These are phyloP conservation scores for Phytophthora cajani DNA, from an alignment of 352 stramenopile genomes.

Conservation along the genomic window DNA sequence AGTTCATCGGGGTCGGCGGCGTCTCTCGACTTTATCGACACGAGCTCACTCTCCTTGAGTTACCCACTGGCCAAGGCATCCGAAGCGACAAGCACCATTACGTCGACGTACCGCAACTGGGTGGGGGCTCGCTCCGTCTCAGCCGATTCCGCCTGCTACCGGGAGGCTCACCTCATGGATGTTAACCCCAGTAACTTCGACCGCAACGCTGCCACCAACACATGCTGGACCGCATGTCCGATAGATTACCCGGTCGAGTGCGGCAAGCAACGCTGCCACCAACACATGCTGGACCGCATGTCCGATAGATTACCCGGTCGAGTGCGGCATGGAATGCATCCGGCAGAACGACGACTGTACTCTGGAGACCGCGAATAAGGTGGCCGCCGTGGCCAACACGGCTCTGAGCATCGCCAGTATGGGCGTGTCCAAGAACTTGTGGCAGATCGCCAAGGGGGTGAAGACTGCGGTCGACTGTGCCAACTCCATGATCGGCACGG, in stretches of 20 bases:
- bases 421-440: constrained; percentile 25
- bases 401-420: constrained; percentile 11
- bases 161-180: neutral
- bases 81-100: neutral
- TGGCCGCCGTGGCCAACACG: neutral
- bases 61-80: neutral
- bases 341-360: neutral
- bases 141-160: neutral
- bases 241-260: too few species aligned
- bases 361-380: neutral
- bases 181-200: neutral
- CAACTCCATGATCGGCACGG: constrained; percentile 47
- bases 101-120: neutral
- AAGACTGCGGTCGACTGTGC: constrained; percentile 46
- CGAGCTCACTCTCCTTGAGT: neutral
- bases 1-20: too few species aligned
- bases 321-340: neutral
- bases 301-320: neutral
- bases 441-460: constrained; percentile 37
- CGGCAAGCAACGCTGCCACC: neutral
- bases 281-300: constrained; percentile 1
- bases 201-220: neutral
- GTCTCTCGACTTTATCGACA: neutral
- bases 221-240: neutral
- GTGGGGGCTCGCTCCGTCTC: neutral